Conservation (phyloP, 2,329 filamentous ascomycete species). For the Hypocrella siamensis region DNA sequence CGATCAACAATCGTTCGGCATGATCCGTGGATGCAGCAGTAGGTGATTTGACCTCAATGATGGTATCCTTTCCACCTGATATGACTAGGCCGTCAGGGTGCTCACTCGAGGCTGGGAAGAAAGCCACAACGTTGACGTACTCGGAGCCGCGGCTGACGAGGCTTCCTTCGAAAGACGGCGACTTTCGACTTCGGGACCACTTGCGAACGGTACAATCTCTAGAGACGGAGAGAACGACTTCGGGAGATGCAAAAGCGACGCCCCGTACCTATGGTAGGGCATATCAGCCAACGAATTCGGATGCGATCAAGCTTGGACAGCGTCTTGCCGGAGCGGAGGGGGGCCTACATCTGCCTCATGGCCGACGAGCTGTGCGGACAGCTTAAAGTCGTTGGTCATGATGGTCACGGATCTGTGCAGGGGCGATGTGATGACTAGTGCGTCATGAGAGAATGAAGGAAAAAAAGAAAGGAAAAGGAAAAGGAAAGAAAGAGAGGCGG, state of each 20-base stretch:
- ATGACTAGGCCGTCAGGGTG: constrained; percentile 69
- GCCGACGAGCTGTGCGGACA: constrained; percentile 76
- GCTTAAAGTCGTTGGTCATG: constrained; percentile 77
- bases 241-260: constrained; percentile 60
- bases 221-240: constrained; percentile 68
- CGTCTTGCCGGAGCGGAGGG: too few relatives aligned
- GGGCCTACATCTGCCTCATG: constrained; percentile 80
- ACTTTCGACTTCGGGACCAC: constrained; percentile 58
- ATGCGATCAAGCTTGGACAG: neutral
- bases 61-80: constrained; percentile 78
- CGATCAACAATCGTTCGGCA: constrained; percentile 72
- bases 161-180: constrained; percentile 60
- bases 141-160: constrained; percentile 66
- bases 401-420: constrained; percentile 4
- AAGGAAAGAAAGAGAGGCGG: too few relatives aligned
- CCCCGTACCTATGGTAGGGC: constrained; percentile 57
- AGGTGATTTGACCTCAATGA: constrained; percentile 78
- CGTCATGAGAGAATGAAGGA: too few relatives aligned
- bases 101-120: constrained; percentile 49
- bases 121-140: constrained; percentile 78
- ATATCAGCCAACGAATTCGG: constrained; percentile 5
- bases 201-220: constrained; percentile 79
- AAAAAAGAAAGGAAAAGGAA: too few relatives aligned
- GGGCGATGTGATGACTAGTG: constrained; percentile 4
- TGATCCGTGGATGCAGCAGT: constrained; percentile 52